Evolutionary conservation across 2,329 filamentous ascomycete genomes (phyloP), one percentile per base, ranked within the genome.

Genomic region (Aspergillus caelatus): DNA sequence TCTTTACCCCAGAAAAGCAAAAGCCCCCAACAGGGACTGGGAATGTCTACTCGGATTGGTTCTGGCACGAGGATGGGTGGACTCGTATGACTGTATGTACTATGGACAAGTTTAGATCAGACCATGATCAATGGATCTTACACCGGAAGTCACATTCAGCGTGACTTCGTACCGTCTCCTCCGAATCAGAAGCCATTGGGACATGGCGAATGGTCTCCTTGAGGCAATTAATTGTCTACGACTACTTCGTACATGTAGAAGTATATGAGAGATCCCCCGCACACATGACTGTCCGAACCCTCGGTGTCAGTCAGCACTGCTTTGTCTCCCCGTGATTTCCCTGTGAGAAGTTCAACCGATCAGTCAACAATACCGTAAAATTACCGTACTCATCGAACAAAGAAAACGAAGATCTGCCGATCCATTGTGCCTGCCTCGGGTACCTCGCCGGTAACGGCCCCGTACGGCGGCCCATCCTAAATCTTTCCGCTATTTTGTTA

Each of bases 1-100:
- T 63, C 58, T 62, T 60, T 66, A 62, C 68, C 66, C 60, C 57
- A 63, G 61, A 58, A 62, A 61, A 60, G 58, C 30, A 58, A 60
- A 32, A 14, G 45, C 45, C 57, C 60, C 57, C 60, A 62, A 60
- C n/a, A 30, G 52, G 60, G 52, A 36, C 34, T 48, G 9, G 39
- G 3, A 2, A 9, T 19, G 19, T 36, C 39, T 8, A 41, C 39
- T 41, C 39, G 39, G 39, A 41, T 41, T 41, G 39, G 39, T 41
- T 41, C 39, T n/a, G 9, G 39, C 7, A 41, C 39, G 6, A 19
- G 9, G 19, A 19, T 41, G 39, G 19, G 39, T 41, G 39, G 39
- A 41, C 39, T 41, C 39, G 48, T 52, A 19, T 10, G 23, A 28
- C 48, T 19, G 16, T 21, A 43, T 21, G 39, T n/a, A 43, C 26